Evolutionary conservation across 768 basidiomycete species (phyloP).

Genomic region (Pholiota conissans): DNA sequence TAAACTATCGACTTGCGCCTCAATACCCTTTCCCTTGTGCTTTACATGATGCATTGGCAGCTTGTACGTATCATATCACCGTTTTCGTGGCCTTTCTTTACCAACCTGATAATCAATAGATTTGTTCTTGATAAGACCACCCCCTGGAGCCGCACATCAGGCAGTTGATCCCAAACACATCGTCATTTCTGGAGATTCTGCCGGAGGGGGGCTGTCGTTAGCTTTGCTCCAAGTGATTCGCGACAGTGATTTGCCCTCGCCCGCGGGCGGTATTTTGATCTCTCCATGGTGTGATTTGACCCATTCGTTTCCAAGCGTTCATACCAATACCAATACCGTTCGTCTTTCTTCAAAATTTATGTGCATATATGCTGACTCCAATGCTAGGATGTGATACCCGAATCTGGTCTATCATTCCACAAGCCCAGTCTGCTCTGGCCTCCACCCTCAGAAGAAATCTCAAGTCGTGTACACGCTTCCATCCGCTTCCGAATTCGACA

Average conservation of each 20-base stretch:
- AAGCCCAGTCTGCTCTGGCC: constrained; percentile 82
- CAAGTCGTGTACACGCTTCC: constrained; percentile 52
- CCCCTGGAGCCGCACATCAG: constrained; percentile 70
- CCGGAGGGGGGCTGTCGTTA: constrained; percentile 85
- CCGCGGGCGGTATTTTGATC: constrained; percentile 86
- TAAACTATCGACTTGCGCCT: constrained; percentile 87
- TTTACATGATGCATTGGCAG: constrained; percentile 84
- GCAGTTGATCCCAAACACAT: constrained; percentile 83
- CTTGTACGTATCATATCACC: constrained; percentile 54
- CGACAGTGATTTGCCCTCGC: constrained; percentile 77
- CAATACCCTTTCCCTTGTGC: constrained; percentile 97
- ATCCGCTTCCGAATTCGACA: constrained; percentile 64
- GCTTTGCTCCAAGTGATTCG: constrained; percentile 87
- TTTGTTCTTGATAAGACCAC: constrained; percentile 87
- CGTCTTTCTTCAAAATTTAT: constrained; percentile 15
- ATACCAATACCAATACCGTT: constrained; percentile 83
- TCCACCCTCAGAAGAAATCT: constrained; percentile 68
- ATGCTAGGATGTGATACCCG: constrained; percentile 73
- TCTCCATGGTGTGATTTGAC: constrained; percentile 94
- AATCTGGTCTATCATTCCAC: constrained; percentile 74
- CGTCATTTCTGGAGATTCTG: constrained; percentile 88
- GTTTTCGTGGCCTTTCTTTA: neutral
- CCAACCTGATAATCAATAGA: constrained; percentile 47
- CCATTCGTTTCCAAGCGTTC: constrained; percentile 90
- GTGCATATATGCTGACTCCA: neutral